phyloP scores from a whole-genome alignment of 2,329 filamentous ascomycete species.

The Talaromyces rugulosus region DNA sequence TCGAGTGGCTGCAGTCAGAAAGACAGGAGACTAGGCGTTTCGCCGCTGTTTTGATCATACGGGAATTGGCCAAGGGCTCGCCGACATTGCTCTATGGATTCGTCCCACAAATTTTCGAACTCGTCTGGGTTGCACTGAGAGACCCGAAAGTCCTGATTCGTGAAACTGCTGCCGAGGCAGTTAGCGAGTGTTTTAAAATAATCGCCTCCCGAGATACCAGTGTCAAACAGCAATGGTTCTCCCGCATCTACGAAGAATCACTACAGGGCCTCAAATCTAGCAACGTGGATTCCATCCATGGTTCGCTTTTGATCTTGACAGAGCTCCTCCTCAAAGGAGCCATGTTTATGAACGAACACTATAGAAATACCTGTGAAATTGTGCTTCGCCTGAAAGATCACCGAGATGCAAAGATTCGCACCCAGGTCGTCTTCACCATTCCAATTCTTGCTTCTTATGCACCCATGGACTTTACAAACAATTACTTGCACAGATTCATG shows the following conservation, averaged over 20 bases:
- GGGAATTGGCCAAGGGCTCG: constrained; percentile 86
- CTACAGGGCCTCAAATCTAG: constrained; percentile 72
- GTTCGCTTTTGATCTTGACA: constrained; percentile 87
- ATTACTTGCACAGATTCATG: constrained; percentile 94
- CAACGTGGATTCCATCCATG: constrained; percentile 84
- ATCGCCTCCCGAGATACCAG: constrained; percentile 87
- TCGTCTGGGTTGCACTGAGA: constrained; percentile 90
- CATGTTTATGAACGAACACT: constrained; percentile 98
- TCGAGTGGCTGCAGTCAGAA: constrained; percentile 96
- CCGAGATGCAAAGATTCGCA: constrained; percentile 78
- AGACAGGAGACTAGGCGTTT: constrained; percentile 90
- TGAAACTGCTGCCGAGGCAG: constrained; percentile 84
- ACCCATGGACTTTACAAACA: constrained; percentile 80
- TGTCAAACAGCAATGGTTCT: constrained; percentile 83
- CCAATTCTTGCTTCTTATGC: constrained; percentile 90
- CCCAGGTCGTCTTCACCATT: constrained; percentile 85
- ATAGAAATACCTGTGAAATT: constrained; percentile 87
- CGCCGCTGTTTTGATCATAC: constrained; percentile 83
- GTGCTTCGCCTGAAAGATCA: constrained; percentile 92
- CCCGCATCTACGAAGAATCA: constrained; percentile 83
- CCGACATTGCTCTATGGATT: constrained; percentile 95
- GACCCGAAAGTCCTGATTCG: constrained; percentile 89
- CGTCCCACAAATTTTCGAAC: constrained; percentile 89
- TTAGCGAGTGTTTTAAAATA: constrained; percentile 93
- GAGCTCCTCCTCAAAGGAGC: constrained; percentile 90